Evolutionary conservation across 108 stramenopile species (phyloP).

Genomic region (Ochromonas danica): DNA sequence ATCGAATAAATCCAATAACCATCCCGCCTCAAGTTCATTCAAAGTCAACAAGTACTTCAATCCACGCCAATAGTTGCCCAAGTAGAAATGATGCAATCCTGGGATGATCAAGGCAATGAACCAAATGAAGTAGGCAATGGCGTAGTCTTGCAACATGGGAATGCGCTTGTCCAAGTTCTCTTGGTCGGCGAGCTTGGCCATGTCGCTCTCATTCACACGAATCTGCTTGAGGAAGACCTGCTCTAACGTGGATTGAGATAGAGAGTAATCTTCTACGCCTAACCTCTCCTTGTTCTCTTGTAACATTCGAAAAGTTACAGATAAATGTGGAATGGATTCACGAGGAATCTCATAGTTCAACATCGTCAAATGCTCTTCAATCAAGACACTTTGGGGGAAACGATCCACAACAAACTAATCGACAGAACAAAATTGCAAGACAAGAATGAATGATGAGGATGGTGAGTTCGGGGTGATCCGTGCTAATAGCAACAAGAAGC

Average conservation of each 20-base stretch:
- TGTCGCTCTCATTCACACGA: constrained; percentile 19
- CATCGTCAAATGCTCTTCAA: constrained; percentile 24
- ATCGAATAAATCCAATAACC: too few relatives aligned
- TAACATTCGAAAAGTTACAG: not conserved
- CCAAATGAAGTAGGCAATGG: not conserved
- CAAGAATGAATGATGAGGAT: too few relatives aligned
- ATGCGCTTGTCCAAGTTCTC: constrained; percentile 10
- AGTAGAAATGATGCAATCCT: too few relatives aligned
- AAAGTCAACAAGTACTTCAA: too few relatives aligned
- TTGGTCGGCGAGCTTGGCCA: too few relatives aligned
- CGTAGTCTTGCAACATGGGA: constrained; percentile 7
- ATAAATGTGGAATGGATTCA: not conserved
- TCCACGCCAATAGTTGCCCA: too few relatives aligned
- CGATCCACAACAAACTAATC: not conserved
- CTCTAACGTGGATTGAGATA: constrained; percentile 33
- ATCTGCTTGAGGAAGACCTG: constrained; percentile 35
- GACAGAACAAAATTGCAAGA: too few relatives aligned
- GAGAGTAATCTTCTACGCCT: not conserved
- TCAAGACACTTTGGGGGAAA: not conserved
- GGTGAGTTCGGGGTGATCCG: too few relatives aligned
- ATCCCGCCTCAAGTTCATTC: too few relatives aligned
- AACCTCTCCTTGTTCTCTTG: not conserved
- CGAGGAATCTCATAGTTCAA: constrained; percentile 35
- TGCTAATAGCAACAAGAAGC: too few relatives aligned
- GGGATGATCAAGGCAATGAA: not conserved